Evolutionary conservation across 495 filamentous ascomycete species (phyloP).

Genomic region (Podospora tetraspora): DNA sequence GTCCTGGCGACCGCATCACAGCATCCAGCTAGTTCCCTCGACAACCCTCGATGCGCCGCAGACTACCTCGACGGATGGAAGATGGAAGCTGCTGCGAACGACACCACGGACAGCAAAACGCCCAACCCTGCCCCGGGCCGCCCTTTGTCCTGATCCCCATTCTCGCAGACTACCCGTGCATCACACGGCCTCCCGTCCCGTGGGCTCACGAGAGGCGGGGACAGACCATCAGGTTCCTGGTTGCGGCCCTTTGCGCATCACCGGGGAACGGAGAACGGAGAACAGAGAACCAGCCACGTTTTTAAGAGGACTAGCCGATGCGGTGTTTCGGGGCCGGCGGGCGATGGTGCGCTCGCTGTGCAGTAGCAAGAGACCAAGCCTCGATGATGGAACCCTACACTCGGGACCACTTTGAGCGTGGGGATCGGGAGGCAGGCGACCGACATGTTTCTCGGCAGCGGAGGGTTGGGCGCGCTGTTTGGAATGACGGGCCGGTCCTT

Average conservation of each 20-base stretch:
- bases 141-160: neutral
- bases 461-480: too few species aligned
- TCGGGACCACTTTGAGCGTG: neutral
- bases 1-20: neutral
- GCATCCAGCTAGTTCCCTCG: too few species aligned
- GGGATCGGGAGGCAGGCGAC: neutral
- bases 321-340: neutral
- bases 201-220: neutral
- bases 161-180: neutral
- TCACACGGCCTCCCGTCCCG: neutral
- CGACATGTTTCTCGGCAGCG: neutral
- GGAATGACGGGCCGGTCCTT: too few species aligned
- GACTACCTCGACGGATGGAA: too few species aligned
- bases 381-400: neutral
- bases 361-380: too few species aligned
- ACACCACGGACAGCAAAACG: neutral
- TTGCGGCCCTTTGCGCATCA: neutral
- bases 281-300: neutral
- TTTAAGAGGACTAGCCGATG: neutral
- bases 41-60: too few species aligned
- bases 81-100: neutral
- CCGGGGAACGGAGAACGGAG: too few species aligned
- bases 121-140: neutral
- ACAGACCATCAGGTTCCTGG: neutral
- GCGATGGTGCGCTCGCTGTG: neutral